Percentiles rank a stretch among this genome's conserved stretches.
These are phyloP conservation scores for Triticum urartu DNA, from an alignment of 176 grass and related monocot species.

Conservation along the genomic window DNA sequence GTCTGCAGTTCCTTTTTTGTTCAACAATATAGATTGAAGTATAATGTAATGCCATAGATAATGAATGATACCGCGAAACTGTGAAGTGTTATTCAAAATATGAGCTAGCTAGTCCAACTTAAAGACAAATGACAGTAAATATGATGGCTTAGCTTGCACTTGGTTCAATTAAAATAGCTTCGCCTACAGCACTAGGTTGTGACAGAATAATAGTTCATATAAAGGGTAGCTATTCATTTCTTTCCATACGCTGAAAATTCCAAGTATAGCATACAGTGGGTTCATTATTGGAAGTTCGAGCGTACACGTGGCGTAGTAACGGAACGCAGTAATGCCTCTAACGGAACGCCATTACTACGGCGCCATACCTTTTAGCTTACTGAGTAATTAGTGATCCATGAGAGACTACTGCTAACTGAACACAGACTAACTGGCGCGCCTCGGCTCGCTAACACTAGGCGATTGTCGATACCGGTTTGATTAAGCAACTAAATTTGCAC, in stretches of 20 bases:
- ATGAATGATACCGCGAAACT: neutral
- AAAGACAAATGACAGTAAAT: neutral
- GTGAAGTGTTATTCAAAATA: neutral
- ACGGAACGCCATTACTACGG: neutral
- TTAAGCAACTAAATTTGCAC: neutral
- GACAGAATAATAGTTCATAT: neutral
- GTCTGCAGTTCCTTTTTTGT: neutral
- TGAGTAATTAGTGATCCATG: neutral
- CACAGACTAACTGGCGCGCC: neutral
- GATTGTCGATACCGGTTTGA: neutral
- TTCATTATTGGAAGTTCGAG: neutral
- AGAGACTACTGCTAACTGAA: neutral
- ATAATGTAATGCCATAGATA: neutral
- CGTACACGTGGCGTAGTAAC: neutral
- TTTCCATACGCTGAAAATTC: neutral
- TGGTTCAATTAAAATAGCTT: neutral
- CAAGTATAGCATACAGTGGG: neutral
- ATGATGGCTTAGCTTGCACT: neutral
- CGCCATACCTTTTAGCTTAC: neutral
- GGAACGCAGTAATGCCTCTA: neutral
- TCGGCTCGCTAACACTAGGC: neutral
- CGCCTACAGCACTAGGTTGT: neutral
- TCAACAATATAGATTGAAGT: neutral
- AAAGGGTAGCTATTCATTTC: neutral
- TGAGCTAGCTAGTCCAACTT: neutral